Evolutionary conservation across 192 early-diverging fungal genomes (phyloP).

Genomic region (Rhizoclosmatium globosum): DNA sequence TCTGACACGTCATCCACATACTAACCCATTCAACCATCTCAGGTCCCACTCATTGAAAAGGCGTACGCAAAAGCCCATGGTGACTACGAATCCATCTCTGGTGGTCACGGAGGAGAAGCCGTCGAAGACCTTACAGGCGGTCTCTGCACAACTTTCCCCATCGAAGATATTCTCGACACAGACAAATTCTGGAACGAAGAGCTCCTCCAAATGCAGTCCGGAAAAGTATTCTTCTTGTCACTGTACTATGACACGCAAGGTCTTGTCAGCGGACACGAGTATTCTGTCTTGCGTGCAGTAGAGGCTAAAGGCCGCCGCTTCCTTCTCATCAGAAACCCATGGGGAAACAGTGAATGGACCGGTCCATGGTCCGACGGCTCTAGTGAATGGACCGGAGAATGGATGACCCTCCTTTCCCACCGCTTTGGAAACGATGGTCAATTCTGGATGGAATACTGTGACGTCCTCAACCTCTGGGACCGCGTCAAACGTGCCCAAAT

Average conservation of each 20-base stretch:
- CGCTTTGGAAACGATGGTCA: constrained; percentile 45
- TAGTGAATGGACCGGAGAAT: constrained; percentile 43
- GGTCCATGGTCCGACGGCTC: constrained; percentile 49
- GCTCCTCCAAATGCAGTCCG: constrained; percentile 53
- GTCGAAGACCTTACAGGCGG: constrained; percentile 69
- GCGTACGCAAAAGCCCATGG: constrained; percentile 67
- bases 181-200: constrained; percentile 67
- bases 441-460: constrained; percentile 49
- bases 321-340: constrained; percentile 58
- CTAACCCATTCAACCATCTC: no score
- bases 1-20: no score
- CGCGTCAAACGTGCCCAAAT: constrained; percentile 23
- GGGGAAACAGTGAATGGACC: constrained; percentile 61
- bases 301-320: constrained; percentile 56
- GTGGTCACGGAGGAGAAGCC: constrained; percentile 53
- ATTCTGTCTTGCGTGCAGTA: constrained; percentile 53
- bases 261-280: constrained; percentile 54
- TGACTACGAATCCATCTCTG: constrained; percentile 55
- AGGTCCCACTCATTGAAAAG: constrained; percentile 64
- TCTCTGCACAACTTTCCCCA: constrained; percentile 45
- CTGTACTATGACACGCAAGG: constrained; percentile 41
- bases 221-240: constrained; percentile 42
- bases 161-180: constrained; percentile 57
- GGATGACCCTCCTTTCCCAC: constrained; percentile 43
- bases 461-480: constrained; percentile 42